Conservation (phyloP, 2,329 filamentous ascomycete genomes). For the Furcasterigmium furcatum region DNA sequence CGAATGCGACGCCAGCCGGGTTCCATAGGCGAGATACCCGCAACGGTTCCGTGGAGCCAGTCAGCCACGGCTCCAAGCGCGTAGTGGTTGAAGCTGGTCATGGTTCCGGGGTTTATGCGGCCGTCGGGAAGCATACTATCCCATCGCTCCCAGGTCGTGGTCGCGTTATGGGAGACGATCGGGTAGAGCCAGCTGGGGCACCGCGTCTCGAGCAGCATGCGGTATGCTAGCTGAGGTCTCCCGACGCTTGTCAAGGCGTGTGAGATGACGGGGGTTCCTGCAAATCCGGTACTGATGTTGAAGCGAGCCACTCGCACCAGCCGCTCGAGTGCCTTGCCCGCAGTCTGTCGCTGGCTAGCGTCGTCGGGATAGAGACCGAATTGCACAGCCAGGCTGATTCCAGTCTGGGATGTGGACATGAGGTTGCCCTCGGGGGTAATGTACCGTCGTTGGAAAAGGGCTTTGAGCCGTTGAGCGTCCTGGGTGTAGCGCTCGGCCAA, state of each 20-base stretch:
- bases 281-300: conserved; percentile 16
- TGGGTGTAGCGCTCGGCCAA: not conserved
- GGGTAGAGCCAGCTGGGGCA: conserved; percentile 34
- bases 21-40: conserved; percentile 15
- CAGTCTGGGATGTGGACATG: conserved; percentile 4
- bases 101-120: conserved; percentile 32
- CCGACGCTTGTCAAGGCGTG: conserved; percentile 9
- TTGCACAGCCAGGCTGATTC: conserved; percentile 2
- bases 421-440: conserved; percentile 3
- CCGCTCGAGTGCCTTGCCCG: conserved; percentile 2
- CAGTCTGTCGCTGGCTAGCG: not conserved
- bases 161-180: conserved; percentile 33
- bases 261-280: conserved; percentile 15
- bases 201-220: conserved; percentile 29
- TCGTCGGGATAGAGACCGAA: conserved; percentile 4
- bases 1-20: conserved; percentile 17
- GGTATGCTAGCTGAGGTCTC: conserved; percentile 21
- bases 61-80: conserved; percentile 33
- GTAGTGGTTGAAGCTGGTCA: too few species aligned
- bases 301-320: conserved; percentile 1
- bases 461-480: not conserved
- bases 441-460: conserved; percentile 1
- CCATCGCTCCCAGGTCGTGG: conserved; percentile 40
- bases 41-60: conserved; percentile 27
- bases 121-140: conserved; percentile 32